phyloP scores from a whole-genome alignment of 495 filamentous ascomycete genomes.

The Alectoria sarmentosa region DNA sequence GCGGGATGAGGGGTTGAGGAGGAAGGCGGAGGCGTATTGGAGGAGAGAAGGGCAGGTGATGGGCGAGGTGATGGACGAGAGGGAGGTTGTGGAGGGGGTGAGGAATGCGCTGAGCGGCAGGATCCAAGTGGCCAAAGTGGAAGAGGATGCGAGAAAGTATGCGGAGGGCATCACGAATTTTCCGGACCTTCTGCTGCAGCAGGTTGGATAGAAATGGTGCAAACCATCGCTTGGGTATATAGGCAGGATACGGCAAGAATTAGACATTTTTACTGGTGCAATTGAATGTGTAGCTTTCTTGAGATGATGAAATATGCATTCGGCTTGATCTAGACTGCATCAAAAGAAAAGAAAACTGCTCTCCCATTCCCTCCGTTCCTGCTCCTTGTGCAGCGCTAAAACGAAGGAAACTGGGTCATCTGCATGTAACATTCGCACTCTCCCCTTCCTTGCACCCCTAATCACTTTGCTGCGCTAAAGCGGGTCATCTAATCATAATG shows the following conservation, averaged over 20 bases:
- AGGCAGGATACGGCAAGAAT: background rate
- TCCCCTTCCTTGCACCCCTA: background rate
- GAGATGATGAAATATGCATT: background rate
- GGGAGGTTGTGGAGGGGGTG: slow-evolving; percentile 28
- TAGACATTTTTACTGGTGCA: background rate
- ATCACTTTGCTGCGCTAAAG: background rate
- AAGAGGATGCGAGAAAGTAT: slow-evolving; percentile 26
- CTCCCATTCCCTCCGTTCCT: background rate
- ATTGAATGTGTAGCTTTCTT: background rate
- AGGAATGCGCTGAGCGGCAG: slow-evolving; percentile 25
- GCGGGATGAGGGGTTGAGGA: slow-evolving; percentile 48
- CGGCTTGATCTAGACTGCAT: too few relatives aligned
- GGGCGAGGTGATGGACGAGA: slow-evolving; percentile 29
- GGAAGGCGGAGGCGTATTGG: slow-evolving; percentile 53
- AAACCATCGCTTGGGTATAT: background rate
- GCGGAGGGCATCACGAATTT: slow-evolving; percentile 22
- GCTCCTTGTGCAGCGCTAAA: background rate
- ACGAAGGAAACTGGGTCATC: background rate
- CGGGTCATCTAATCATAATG: background rate
- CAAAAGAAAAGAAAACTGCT: background rate
- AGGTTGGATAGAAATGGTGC: background rate
- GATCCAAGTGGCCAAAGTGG: slow-evolving; percentile 22
- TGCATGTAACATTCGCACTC: background rate
- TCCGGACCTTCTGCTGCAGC: background rate
- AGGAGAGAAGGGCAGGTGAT: slow-evolving; percentile 33